Evolutionary conservation across 768 basidiomycete genomes (phyloP).

Genomic region (Lactifluus rugatus): DNA sequence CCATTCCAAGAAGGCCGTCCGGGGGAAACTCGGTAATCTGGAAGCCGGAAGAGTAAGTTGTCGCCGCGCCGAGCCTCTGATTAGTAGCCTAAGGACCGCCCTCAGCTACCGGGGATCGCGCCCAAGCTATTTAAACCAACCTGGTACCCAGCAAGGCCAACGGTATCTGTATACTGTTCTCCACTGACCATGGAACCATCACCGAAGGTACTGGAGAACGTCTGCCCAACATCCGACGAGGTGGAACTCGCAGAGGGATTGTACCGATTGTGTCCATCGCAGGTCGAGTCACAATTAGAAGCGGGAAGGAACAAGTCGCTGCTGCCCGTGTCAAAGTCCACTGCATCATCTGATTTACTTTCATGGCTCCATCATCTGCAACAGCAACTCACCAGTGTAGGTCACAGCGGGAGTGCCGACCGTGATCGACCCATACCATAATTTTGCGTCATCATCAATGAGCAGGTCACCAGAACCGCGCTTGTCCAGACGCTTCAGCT

Average conservation of each 20-base stretch:
- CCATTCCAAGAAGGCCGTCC: slow-evolving; percentile 37
- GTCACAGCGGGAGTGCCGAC: slow-evolving; percentile 13
- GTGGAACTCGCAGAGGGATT: not conserved
- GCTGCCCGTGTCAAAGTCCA: slow-evolving; percentile 33
- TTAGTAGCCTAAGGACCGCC: slow-evolving; percentile 25
- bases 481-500: not conserved
- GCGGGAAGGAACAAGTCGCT: slow-evolving; percentile 29
- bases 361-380: not conserved
- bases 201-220: slow-evolving; percentile 32
- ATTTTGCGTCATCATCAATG: not conserved
- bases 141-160: slow-evolving; percentile 29
- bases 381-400: not conserved
- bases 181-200: slow-evolving; percentile 33
- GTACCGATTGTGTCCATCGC: slow-evolving; percentile 12
- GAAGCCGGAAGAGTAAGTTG: slow-evolving; percentile 28
- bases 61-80: slow-evolving; percentile 38
- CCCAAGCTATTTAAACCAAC: not conserved
- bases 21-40: slow-evolving; percentile 24
- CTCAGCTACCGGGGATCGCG: not conserved
- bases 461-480: not conserved
- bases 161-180: slow-evolving; percentile 33
- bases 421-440: no score
- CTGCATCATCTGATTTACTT: not conserved
- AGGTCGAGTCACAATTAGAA: slow-evolving; percentile 24
- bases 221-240: slow-evolving; percentile 21